These are phyloP conservation scores for Cutaneotrichosporon sp. DNA, from an alignment of 1,284 basidiomycete species.

Conservation along the genomic window DNA sequence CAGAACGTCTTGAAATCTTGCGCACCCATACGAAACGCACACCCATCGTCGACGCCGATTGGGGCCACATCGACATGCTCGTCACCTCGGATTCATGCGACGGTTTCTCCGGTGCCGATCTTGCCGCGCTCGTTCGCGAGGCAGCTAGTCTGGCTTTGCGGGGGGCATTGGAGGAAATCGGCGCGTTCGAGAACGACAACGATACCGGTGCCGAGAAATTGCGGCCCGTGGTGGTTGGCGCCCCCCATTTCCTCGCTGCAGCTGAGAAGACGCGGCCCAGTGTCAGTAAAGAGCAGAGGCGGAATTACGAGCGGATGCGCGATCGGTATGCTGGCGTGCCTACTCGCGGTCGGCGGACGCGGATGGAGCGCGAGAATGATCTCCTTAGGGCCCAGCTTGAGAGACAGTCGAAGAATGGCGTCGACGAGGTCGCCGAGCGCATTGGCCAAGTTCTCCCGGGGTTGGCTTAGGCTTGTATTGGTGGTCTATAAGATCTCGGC, in stretches of 20 bases:
- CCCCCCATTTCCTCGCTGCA: conserved; percentile 70
- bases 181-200: conserved; percentile 59
- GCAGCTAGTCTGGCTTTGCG: conserved; percentile 82
- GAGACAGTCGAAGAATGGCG: neutral
- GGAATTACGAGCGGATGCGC: conserved; percentile 74
- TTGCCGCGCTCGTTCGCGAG: conserved; percentile 82
- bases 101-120: conserved; percentile 85
- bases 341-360: conserved; percentile 43
- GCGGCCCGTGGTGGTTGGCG: conserved; percentile 54
- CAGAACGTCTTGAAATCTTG: conserved; percentile 83
- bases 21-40: conserved; percentile 69
- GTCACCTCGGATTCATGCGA: conserved; percentile 62
- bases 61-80: conserved; percentile 44
- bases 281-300: conserved; percentile 75
- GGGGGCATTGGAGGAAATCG: conserved; percentile 65
- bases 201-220: conserved; percentile 27
- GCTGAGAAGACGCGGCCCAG: conserved; percentile 82
- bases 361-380: conserved; percentile 36
- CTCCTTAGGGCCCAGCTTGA: conserved; percentile 5
- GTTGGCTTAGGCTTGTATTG: neutral
- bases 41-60: conserved; percentile 61
- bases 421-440: conserved; percentile 10
- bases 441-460: neutral
- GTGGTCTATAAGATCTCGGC: neutral
- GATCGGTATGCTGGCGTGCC: conserved; percentile 73